A percentile compares a stretch with the other conserved stretches of the same genome.
Evolutionary conservation across 805 yeast genomes (phyloP).

Genomic region (Candida boidinii): DNA sequence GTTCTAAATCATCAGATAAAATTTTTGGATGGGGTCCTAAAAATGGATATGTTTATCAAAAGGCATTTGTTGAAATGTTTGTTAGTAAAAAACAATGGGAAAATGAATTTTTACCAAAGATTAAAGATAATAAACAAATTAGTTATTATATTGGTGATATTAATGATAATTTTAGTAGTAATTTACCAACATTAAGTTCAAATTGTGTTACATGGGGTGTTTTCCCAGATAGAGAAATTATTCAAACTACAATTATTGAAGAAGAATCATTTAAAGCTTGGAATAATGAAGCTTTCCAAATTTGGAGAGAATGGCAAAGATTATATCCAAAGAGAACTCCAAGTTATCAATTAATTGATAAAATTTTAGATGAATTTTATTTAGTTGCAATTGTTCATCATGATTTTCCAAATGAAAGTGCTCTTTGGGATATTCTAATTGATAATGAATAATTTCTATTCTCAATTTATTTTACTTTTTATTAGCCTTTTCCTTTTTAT

Average conservation of each 20-base stretch:
- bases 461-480: too few relatives aligned
- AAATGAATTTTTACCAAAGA: constrained; percentile 37
- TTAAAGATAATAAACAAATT: constrained; percentile 41
- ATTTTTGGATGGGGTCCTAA: constrained; percentile 97
- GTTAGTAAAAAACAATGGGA: constrained; percentile 70
- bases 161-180: constrained; percentile 49
- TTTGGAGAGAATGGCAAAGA: constrained; percentile 89
- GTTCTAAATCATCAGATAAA: constrained; percentile 67
- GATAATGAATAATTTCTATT: constrained; percentile 8
- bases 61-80: constrained; percentile 88
- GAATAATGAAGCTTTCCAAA: constrained; percentile 90
- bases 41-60: constrained; percentile 83
- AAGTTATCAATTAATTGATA: constrained; percentile 53
- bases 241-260: constrained; percentile 89
- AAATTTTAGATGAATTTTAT: constrained; percentile 53
- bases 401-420: constrained; percentile 64
- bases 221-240: constrained; percentile 81
- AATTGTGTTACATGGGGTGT: constrained; percentile 98
- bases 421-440: constrained; percentile 64
- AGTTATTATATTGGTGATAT: constrained; percentile 73
- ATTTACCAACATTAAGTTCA: constrained; percentile 44
- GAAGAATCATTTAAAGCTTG: constrained; percentile 91
- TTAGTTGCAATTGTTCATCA: constrained; percentile 86
- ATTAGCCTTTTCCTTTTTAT: not conserved
- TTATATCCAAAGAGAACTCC: constrained; percentile 53